These are phyloP conservation scores for Leishmania braziliensis DNA, from an alignment of 208 protist species.

Conservation along the genomic window DNA sequence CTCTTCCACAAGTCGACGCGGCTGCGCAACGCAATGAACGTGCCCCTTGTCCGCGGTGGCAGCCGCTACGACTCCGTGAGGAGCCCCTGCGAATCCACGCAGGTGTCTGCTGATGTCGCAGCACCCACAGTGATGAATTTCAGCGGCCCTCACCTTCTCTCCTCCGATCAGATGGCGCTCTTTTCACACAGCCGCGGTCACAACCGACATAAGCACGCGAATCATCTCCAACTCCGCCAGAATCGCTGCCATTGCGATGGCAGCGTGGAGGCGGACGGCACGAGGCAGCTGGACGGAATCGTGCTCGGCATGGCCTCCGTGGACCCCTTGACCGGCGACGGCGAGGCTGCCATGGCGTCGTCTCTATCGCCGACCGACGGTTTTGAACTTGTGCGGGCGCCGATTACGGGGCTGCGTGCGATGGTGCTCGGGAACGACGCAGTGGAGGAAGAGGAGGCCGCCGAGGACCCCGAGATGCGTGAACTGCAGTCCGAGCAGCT, in stretches of 20 bases:
- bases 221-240: not conserved
- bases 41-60: not conserved
- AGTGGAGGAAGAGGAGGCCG: slow-evolving; percentile 32
- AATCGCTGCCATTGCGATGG: not conserved
- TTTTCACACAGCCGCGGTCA: not conserved
- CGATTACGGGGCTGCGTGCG: slow-evolving; percentile 26
- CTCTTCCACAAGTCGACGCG: slow-evolving; percentile 13
- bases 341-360: not conserved
- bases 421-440: slow-evolving; percentile 29
- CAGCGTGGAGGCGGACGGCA: not conserved
- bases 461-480: slow-evolving; percentile 27
- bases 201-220: not conserved
- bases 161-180: slow-evolving; percentile 20
- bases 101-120: slow-evolving; percentile 8
- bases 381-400: slow-evolving; percentile 29
- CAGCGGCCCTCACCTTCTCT: slow-evolving; percentile 13
- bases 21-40: not conserved
- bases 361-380: slow-evolving; percentile 3
- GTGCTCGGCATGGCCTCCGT: slow-evolving; percentile 3
- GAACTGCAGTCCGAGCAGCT: slow-evolving; percentile 22
- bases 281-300: not conserved
- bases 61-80: slow-evolving; percentile 20
- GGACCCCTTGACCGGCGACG: not conserved
- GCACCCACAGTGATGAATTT: not conserved
- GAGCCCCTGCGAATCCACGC: slow-evolving; percentile 12